Evolutionary conservation across 148 eudicot genomes (phyloP), one percentile per base, ranked within the genome.

Genomic region (Chenopodium suecicum): DNA sequence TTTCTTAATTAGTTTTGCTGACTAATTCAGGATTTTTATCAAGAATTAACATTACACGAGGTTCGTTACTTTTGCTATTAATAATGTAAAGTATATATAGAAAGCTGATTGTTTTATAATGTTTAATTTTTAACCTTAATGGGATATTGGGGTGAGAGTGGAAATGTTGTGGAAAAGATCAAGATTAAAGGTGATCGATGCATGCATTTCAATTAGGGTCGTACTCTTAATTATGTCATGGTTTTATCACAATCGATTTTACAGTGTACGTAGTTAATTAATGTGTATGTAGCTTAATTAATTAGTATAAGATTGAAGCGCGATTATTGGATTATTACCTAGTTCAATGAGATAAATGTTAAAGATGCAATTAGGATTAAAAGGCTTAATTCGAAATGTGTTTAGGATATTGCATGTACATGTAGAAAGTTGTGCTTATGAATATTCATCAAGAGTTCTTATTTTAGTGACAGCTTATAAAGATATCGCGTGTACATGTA

Each of bases 1-100:
- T 81, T 73, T 74, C n/a, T 74, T 81, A 32, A 74, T 74, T 81
- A 50, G 12, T 37, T 19, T 62, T 29, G 16, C 34, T 58, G 16
- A 66, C 23, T 2, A 16, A 22, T 64, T 46, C 31, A 56, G 1
- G 16, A 32, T 65, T 48, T 64, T 63, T 76, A 74, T 74, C 78
- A 65, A 47, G 25, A 74, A 74, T 47, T 62, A 13, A 78, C 58
- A 47, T 4, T 2, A 41, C 22, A 19, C 20, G 13, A 73, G 52
- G 48, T 71, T 41, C 44, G 44, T 5, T 71, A 9, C 74, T 37
- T 47, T 73, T 73, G 16, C 10, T 17, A 70, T 4, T 20, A 34
- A 9, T n/a, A 22, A 62, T 62, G 27, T 1, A 62, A 62, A 62
- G 66, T 22, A 62, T 20, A 60, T 62, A 56, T 19, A 14, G 63